A percentile compares a stretch with the other conserved stretches of the same genome.
phyloP scores from a whole-genome alignment of 192 early-diverging fungal genomes.

The Linnemannia exigua region DNA sequence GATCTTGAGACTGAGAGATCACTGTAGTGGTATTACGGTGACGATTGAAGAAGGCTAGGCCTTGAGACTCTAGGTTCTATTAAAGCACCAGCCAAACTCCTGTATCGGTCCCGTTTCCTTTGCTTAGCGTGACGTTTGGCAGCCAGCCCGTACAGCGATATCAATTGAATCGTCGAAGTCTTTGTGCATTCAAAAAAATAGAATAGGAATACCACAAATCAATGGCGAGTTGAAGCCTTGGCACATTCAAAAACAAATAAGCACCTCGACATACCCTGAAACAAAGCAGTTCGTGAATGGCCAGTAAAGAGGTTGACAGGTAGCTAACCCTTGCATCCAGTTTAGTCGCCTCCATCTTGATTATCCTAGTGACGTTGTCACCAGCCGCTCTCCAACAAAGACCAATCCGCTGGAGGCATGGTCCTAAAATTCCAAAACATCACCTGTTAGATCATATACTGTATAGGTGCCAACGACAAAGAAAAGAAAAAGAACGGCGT shows the following conservation, averaged over 20 bases:
- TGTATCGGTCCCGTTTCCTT: constrained; percentile 15
- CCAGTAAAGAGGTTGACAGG: constrained; percentile 12
- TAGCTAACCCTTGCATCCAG: constrained; percentile 10
- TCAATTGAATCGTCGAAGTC: constrained; percentile 21
- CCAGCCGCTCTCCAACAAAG: constrained; percentile 35
- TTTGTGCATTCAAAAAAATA: constrained; percentile 11
- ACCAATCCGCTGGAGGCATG: constrained; percentile 26
- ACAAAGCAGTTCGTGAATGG: constrained; percentile 26
- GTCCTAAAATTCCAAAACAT: constrained; percentile 5
- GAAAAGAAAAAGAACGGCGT: not conserved
- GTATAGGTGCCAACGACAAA: not conserved
- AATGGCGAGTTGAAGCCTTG: too few relatives aligned
- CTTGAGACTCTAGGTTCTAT: constrained; percentile 15
- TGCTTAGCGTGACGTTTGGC: constrained; percentile 10
- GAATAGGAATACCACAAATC: constrained; percentile 14
- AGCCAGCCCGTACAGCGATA: constrained; percentile 13
- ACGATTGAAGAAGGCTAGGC: constrained; percentile 22
- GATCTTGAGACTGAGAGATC: too few relatives aligned
- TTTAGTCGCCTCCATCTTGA: constrained; percentile 18
- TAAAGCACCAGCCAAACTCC: constrained; percentile 2
- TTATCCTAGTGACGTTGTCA: constrained; percentile 29
- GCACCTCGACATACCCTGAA: constrained; percentile 7
- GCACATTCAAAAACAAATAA: not conserved
- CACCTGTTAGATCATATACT: constrained; percentile 7
- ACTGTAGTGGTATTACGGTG: not conserved